Evolutionary conservation across 1,284 basidiomycete species (phyloP).

Genomic region (Trametes hirsuta): DNA sequence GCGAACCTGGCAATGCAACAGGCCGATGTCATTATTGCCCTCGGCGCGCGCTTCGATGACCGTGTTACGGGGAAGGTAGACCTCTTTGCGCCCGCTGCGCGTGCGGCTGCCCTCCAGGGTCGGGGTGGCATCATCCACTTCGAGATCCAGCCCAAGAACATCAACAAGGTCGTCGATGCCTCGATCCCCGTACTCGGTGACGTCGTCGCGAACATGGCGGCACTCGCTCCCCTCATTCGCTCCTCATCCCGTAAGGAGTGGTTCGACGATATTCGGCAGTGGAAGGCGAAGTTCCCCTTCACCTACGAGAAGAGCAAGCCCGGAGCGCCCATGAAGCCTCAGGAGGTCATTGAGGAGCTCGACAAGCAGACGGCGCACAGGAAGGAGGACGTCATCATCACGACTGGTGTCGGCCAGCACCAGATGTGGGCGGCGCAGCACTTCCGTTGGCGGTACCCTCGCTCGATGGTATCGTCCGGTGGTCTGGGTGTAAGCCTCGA

Average conservation of each 20-base stretch:
- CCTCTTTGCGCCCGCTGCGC: constrained; percentile 90
- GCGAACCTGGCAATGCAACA: constrained; percentile 98
- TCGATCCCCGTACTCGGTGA: constrained; percentile 94
- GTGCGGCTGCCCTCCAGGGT: constrained; percentile 84
- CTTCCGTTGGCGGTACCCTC: constrained; percentile 89
- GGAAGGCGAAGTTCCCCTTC: constrained; percentile 93
- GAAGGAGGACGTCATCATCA: constrained; percentile 89
- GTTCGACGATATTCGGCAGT: constrained; percentile 79
- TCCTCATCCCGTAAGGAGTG: constrained; percentile 71
- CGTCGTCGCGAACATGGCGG: constrained; percentile 82
- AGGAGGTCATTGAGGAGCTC: constrained; percentile 95
- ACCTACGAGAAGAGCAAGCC: constrained; percentile 74
- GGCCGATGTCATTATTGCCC: constrained; percentile 96
- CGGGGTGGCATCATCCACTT: constrained; percentile 98
- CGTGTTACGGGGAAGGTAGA: constrained; percentile 95
- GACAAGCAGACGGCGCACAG: constrained; percentile 69
- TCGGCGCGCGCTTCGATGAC: constrained; percentile 97
- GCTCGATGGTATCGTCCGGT: constrained; percentile 94
- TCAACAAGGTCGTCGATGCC: constrained; percentile 98
- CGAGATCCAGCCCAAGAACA: constrained; percentile 98
- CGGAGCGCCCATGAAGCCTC: constrained; percentile 87
- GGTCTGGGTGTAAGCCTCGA: constrained; percentile 80
- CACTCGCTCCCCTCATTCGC: constrained; percentile 82
- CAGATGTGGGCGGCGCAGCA: constrained; percentile 99
- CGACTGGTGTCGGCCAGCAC: constrained; percentile 98